Conservation (phyloP, 495 filamentous ascomycete species). For the Aspergillus sclerotioniger region DNA sequence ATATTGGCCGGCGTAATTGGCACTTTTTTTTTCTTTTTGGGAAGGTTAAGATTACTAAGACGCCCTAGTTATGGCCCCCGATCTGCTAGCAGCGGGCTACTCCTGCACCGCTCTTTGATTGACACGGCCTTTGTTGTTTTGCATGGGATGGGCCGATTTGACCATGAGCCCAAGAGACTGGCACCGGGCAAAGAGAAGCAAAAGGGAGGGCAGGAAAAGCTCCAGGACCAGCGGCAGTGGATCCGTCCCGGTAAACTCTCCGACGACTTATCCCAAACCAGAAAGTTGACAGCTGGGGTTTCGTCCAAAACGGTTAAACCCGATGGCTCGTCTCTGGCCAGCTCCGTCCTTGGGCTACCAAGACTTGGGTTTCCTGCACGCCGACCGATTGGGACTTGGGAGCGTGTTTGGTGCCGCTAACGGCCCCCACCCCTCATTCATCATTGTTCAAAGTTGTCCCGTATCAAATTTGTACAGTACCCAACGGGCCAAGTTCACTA, state of each 20-base stretch:
- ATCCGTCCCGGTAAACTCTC: constrained; percentile 33
- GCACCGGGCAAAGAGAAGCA: background rate
- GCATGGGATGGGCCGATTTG: background rate
- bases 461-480: no score
- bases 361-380: constrained; percentile 14
- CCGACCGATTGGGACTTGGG: constrained; percentile 17
- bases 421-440: background rate
- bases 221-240: constrained; percentile 23
- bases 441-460: no score
- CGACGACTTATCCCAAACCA: constrained; percentile 33
- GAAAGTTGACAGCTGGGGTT: constrained; percentile 36
- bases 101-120: background rate
- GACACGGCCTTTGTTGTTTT: background rate
- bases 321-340: constrained; percentile 7
- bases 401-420: constrained; percentile 1
- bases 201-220: background rate
- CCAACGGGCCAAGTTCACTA: no score
- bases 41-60: background rate
- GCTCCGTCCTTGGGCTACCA: background rate
- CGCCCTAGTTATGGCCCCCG: background rate
- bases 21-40: no score
- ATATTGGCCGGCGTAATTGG: no score
- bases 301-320: constrained; percentile 14
- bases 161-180: background rate
- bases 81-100: background rate